These are phyloP conservation scores for Pythium oligandrum DNA, from an alignment of 352 stramenopile species.

Conservation along the genomic window DNA sequence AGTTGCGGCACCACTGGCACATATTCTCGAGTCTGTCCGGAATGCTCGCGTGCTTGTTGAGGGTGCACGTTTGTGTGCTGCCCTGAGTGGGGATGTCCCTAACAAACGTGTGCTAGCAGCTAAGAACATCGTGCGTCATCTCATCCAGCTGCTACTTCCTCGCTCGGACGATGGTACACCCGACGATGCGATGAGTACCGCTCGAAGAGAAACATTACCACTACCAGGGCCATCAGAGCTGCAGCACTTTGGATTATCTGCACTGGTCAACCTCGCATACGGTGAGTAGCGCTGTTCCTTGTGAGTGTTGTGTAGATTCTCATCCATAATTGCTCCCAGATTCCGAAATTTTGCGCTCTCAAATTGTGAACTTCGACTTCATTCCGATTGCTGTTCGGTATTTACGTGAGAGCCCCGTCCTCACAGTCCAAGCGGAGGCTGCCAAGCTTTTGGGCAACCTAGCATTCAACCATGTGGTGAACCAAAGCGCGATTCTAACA, in stretches of 20 bases:
- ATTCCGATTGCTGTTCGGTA: slow-evolving; percentile 45
- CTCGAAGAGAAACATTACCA: slow-evolving; percentile 28
- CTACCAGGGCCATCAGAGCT: slow-evolving; percentile 34
- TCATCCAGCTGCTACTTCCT: slow-evolving; percentile 38
- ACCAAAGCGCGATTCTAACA: slow-evolving; percentile 63
- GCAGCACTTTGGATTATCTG: slow-evolving; percentile 41
- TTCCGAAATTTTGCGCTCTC: slow-evolving; percentile 66
- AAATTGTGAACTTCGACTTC: slow-evolving; percentile 57
- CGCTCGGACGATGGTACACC: too few species aligned
- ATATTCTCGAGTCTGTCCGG: slow-evolving; percentile 34
- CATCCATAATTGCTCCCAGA: slow-evolving; percentile 20
- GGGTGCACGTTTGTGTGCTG: slow-evolving; percentile 48
- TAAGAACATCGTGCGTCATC: slow-evolving; percentile 51
- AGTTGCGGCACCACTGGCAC: slow-evolving; percentile 34
- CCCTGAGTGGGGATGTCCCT: slow-evolving; percentile 35
- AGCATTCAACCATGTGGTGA: slow-evolving; percentile 60
- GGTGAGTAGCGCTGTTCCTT: slow-evolving; percentile 22
- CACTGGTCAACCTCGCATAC: slow-evolving; percentile 65
- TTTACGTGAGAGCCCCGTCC: slow-evolving; percentile 30
- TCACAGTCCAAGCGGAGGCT: slow-evolving; percentile 40
- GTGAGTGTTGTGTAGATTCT: too few species aligned
- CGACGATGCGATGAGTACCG: slow-evolving; percentile 14
- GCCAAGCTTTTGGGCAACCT: slow-evolving; percentile 67
- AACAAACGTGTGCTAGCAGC: slow-evolving; percentile 70
- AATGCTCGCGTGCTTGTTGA: slow-evolving; percentile 60